These are phyloP conservation scores for Testicularia cyperi DNA, from an alignment of 1,284 basidiomycete genomes.

Conservation along the genomic window DNA sequence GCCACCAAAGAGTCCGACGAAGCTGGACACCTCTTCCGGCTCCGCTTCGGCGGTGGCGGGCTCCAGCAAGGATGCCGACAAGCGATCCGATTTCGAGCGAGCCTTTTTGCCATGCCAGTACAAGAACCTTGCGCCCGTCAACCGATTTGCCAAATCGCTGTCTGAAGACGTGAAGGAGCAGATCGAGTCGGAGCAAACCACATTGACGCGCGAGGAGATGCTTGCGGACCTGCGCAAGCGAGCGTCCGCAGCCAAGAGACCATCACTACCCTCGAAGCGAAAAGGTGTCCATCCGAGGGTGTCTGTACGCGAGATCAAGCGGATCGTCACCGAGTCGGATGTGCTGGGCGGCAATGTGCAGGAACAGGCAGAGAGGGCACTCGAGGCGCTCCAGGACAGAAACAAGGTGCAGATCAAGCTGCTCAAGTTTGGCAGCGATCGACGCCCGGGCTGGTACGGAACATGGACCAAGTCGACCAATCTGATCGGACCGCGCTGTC, in stretches of 20 bases:
- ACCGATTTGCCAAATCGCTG: conserved; percentile 30
- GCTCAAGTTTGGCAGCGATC: conserved; percentile 51
- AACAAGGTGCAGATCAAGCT: conserved; percentile 53
- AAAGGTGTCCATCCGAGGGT: conserved; percentile 46
- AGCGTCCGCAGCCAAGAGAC: conserved; percentile 5
- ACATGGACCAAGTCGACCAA: conserved; percentile 56
- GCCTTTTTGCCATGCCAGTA: conserved; percentile 55
- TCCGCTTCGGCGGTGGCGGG: conserved; percentile 5
- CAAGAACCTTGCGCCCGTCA: conserved; percentile 54
- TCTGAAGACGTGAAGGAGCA: conserved; percentile 1
- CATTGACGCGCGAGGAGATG: conserved; percentile 20
- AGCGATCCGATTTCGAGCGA: conserved; percentile 44
- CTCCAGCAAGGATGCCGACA: conserved; percentile 7
- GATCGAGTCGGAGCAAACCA: conserved; percentile 9
- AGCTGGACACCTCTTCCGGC: background rate
- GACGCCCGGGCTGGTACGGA: conserved; percentile 55
- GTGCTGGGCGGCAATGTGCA: conserved; percentile 52
- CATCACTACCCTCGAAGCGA: conserved; percentile 1
- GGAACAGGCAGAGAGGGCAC: conserved; percentile 43
- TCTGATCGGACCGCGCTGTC: conserved; percentile 49
- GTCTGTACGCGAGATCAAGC: conserved; percentile 54
- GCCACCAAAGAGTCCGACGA: conserved; percentile 12
- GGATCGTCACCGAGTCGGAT: conserved; percentile 55
- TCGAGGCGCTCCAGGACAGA: conserved; percentile 47
- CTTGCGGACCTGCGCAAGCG: conserved; percentile 35